Base-by-base conservation (phyloP, 1,284 basidiomycete genomes). In the Naganishia albida region DNA sequence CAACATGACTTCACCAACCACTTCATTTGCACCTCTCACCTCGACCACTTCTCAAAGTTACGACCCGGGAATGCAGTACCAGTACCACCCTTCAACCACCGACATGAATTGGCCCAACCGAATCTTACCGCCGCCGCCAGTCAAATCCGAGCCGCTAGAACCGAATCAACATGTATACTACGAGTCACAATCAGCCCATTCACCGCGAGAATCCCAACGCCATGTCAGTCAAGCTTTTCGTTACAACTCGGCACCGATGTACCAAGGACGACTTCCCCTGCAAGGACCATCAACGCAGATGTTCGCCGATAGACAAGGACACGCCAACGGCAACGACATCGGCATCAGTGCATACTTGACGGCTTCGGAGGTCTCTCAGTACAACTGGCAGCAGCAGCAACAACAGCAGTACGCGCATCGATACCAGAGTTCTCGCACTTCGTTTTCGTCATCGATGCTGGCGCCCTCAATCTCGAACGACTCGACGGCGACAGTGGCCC, bases 321-420 rank as follows among this genome's bases (percentile, higher is more conserved):
- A 20, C n/a, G 30, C 42, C 18, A 48, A 15, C 43, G 26, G 16
- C 30, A 46, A 28, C 28, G 25, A 34, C 25, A 18, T 15, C 26
- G 30, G n/a, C n/a, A 12, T 25, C 28, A 28, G 15, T 3, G 20
- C 46, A 12, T 39, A 26, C 13, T 23, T 60, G 42, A 38, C 44
- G 20, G 46, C 25, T 8, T 49, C 25, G 13, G 44, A 25, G 26
- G 18, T 40, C n/a, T 42, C 57, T 4, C 34, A 25, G 2, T 60
- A 60, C 46, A 39, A 34, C 10, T 60, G 57, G 57, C 57, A 60
- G n/a, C 30, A 60, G 18, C 57, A 60, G 28, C 57, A 60, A 26
- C 57, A 60, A 40, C 57, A 50, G n/a, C 46, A 49, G 26, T 40
- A 50, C 38, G 57, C 34, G 8, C 38, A 60, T 28, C 34, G 34